Base-by-base conservation (phyloP, 306 rosid species). In the Cicer arietinum region DNA sequence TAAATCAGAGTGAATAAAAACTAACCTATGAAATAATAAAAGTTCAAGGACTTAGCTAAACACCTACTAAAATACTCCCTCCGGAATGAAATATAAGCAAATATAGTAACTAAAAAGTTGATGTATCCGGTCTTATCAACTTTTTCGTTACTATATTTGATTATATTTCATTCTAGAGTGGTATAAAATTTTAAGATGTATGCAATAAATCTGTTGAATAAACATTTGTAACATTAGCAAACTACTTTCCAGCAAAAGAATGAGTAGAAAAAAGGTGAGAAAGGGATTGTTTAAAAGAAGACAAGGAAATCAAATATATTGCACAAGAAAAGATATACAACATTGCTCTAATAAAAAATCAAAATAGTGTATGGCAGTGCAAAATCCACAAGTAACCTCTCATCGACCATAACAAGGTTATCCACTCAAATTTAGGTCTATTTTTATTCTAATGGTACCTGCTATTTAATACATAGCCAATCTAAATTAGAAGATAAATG, bases 401-500 rank as follows among this genome's bases (percentile, higher is more conserved):
- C 25, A 18, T 18, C 12, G 41, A 53, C 73, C 72, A 50, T 22
- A 44, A 43, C 18, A 53, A 60, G 57, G 52, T 43, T 12, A 45
- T 69, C 69, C 42, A 47, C 77, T 69, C 42, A 46, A 58, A 70
- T 68, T 25, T 40, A 8, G 56, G 46, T 42, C 66, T 52, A 52
- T 10, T 22, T 69, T 51, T n/a, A 42, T 22, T 76, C 47, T 43
- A 54, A 66, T 2, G 47, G 77, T 45, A 72, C 54, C 58, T 30
- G 47, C 43, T 42, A 20, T 10, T 40, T 7, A 41, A 43, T 25
- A 74, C 59, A 30, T 53, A 45, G 16, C 48, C 35, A 25, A 8
- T 53, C 41, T 7, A 53, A 71, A 71, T 53, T 64, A 30, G 25
- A 53, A 56, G 52, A 71, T 71, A 47, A 53, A 63, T 52, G 30